Base-by-base conservation (phyloP, 768 basidiomycete species). In the Scleroderma citrinum region DNA sequence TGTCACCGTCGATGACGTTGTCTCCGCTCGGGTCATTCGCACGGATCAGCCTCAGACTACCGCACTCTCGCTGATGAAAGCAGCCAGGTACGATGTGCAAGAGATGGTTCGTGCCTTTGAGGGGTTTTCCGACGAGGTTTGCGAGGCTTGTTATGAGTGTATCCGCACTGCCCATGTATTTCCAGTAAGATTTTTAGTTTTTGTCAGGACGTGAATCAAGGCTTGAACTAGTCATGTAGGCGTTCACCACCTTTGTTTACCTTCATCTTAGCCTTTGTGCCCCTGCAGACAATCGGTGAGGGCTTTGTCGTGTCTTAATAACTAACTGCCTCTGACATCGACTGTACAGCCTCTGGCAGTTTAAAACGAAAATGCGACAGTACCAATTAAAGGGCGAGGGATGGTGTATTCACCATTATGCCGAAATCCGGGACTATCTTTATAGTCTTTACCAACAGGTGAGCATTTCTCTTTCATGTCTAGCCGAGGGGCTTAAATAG, bases 351-450 rank as follows among this genome's bases (percentile, higher is more conserved):
- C 56, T 64, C 24, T 42, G 54, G 14, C 31, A 30, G 5, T 35
- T 35, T 12, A 35, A 13, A 12, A 23, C 40, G 35, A 52, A 50
- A 50, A 31, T 49, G 48, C 29, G 58, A 56, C 17, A 65, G 62
- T 62, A 52, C 46, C 29, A 35, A 56, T 17, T 50, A 12, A 35
- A 44, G 23, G 38, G 42, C 20, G 60, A 58, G 6, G 54, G 53
- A 29, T 64, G 62, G 63, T 65, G 62, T 35, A 37, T 64, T 1
- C 17, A 56, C 37, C 50, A 65, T 46, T 58, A 62, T 20, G 53
- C 48, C 11, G 37, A 38, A 11, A 54, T 65, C 12, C 58, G 60
- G 36, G 30, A 50, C 1, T 37, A 42, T 16, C 54, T 64, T 10
- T 23, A 36, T 1, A 10, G 5, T 16, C 38, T 66, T 20, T 50